Evolutionary conservation across 768 basidiomycete species (phyloP), one percentile per base, ranked within the genome.

Genomic region (Leccinum arenicola): DNA sequence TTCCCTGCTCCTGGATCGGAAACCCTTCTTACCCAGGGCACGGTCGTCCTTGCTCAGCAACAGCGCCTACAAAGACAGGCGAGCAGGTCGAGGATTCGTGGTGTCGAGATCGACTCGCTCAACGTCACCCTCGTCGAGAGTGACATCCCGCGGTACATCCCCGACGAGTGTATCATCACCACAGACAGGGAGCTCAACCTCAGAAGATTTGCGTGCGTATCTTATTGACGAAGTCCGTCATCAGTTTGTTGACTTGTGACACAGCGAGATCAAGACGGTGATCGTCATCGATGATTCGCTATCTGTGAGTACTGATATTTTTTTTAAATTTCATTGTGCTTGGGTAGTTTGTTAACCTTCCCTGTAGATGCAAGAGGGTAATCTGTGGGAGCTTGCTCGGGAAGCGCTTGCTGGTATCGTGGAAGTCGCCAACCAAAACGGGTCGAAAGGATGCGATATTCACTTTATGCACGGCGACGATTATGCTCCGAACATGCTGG

Each of bases 351-450:
- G 31, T 36, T 58, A 56, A 63, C 35, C n/a, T 3, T 11, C 27
- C 31, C 27, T 11, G 33, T 55, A 76, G 76, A 79, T 80, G 78
- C 56, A 65, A n/a, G 78, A 75, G 50, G 77, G 74, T 36, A 61
- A 56, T 19, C 69, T 76, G 15, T 81, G 80, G 80, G 48, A 55
- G 21, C 74, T 68, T 55, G 67, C 79, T 2, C 62, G 76, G 27
- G 77, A 77, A 38, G 78, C 80, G 2, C 71, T 81, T 21, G 77
- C 69, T 47, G 78, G 73, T 50, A 70, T 80, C 23, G 71, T 75
- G 5, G 74, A 78, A 36, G 61, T 75, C 3, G 74, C 76, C 23
- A 72, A 68, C 29, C 61, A 68, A 38, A 74, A 76, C 52, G 77
- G 73, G 14, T 69, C 72, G 10, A 75, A 71, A 29, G 78, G 80